Conservation (phyloP, 805 yeast genomes). For the Wickerhamomyces alni region DNA sequence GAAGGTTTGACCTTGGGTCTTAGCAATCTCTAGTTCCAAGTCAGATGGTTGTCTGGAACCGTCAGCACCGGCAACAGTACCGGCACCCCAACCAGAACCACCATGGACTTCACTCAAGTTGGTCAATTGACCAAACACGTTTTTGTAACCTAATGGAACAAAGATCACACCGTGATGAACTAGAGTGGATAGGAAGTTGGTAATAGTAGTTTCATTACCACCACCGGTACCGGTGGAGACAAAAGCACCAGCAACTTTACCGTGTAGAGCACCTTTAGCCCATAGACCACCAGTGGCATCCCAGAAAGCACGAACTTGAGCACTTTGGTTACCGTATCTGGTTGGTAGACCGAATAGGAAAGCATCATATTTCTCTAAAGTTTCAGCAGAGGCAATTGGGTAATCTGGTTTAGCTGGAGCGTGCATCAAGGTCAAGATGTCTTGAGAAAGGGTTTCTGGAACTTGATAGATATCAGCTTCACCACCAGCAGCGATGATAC, state of each 20-base stretch:
- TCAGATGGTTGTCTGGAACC: constrained; percentile 66
- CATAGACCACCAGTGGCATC: constrained; percentile 73
- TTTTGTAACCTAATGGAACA: constrained; percentile 71
- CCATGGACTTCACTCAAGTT: constrained; percentile 68
- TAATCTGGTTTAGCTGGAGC: constrained; percentile 56
- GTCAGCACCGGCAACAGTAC: constrained; percentile 67
- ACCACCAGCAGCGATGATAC: constrained; percentile 67
- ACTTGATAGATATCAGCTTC: constrained; percentile 70
- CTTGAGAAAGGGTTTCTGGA: constrained; percentile 68
- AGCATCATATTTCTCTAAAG: constrained; percentile 60
- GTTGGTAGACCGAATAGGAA: constrained; percentile 78
- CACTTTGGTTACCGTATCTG: constrained; percentile 68
- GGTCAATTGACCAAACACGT: constrained; percentile 48
- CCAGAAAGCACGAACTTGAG: constrained; percentile 74
- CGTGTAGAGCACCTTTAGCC: constrained; percentile 63
- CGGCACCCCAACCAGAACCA: constrained; percentile 86
- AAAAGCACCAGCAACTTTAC: constrained; percentile 71
- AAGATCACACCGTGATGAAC: constrained; percentile 74
- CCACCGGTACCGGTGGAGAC: constrained; percentile 73
- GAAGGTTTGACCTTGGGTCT: constrained; percentile 63
- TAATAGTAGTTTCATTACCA: constrained; percentile 71
- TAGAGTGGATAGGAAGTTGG: constrained; percentile 50
- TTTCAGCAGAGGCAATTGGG: constrained; percentile 54
- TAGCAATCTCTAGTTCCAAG: constrained; percentile 60
- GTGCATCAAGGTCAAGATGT: constrained; percentile 52